Percentiles rank a stretch among this genome's conserved stretches.
Evolutionary conservation across 176 grass and related monocot species (phyloP).

Genomic region (Olyra latifolia): DNA sequence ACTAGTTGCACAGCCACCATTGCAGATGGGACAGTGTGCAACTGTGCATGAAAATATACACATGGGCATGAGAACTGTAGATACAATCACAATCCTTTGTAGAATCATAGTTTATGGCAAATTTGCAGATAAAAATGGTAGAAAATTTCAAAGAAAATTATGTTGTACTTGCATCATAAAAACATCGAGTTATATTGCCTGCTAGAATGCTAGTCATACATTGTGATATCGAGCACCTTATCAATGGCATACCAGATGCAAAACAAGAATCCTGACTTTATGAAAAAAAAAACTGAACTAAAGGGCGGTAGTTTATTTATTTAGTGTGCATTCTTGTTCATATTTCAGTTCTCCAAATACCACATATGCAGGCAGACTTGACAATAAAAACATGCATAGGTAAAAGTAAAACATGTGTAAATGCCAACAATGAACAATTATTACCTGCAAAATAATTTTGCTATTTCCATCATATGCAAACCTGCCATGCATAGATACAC

Average conservation of each 20-base stretch:
- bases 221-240: neutral
- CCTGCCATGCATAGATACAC: conserved; percentile 61
- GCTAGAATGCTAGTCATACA: neutral
- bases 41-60: conserved; percentile 1
- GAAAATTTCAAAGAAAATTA: neutral
- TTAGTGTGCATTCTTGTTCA: neutral
- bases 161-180: too few species aligned
- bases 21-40: neutral
- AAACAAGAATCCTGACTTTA: neutral
- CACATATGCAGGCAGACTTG: neutral
- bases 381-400: neutral
- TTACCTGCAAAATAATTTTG: conserved; percentile 79
- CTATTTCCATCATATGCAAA: conserved; percentile 80
- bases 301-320: neutral
- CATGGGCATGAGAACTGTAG: neutral
- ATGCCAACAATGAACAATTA: neutral
- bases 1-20: neutral
- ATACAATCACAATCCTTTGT: neutral
- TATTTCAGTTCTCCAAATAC: neutral
- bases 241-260: neutral
- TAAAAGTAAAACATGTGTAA: neutral
- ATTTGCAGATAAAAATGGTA: neutral
- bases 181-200: neutral
- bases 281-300: neutral
- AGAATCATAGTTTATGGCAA: neutral